Conservation (phyloP, 352 stramenopile genomes). For the Phytophthora pluvialis region DNA sequence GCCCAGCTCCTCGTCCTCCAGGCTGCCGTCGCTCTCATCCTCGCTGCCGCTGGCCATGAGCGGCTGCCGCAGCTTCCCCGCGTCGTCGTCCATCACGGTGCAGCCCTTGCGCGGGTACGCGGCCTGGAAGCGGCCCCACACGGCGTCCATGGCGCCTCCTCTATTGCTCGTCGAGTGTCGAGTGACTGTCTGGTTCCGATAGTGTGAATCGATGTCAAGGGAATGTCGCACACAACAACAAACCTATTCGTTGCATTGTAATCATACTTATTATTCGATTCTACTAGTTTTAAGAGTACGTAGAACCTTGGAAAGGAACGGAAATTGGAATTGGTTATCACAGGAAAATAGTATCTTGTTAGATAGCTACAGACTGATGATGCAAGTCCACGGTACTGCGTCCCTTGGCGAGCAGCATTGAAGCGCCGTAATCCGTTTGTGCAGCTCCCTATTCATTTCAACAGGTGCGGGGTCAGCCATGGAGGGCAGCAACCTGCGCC, state of each 20-base stretch:
- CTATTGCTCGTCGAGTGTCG: conserved; percentile 24
- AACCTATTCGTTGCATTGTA: too few species aligned
- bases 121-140: conserved; percentile 37
- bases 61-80: conserved; percentile 40
- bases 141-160: conserved; percentile 23
- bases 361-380: too few species aligned
- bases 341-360: too few species aligned
- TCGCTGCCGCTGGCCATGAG: conserved; percentile 41
- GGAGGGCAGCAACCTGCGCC: conserved; percentile 21
- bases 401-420: too few species aligned
- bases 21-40: conserved; percentile 19
- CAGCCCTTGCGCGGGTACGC: conserved; percentile 23
- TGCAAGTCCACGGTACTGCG: too few species aligned
- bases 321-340: too few species aligned
- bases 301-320: too few species aligned
- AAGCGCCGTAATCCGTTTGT: conserved; percentile 11
- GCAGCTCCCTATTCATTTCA: conserved; percentile 2
- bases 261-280: too few species aligned
- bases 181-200: conserved; percentile 12
- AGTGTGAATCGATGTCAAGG: conserved; percentile 26
- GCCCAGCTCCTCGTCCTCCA: conserved; percentile 29
- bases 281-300: too few species aligned
- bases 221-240: too few species aligned
- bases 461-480: conserved; percentile 10
- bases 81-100: conserved; percentile 44